phyloP scores from a whole-genome alignment of 2,329 filamentous ascomycete genomes.

The Aulographum hederae region DNA sequence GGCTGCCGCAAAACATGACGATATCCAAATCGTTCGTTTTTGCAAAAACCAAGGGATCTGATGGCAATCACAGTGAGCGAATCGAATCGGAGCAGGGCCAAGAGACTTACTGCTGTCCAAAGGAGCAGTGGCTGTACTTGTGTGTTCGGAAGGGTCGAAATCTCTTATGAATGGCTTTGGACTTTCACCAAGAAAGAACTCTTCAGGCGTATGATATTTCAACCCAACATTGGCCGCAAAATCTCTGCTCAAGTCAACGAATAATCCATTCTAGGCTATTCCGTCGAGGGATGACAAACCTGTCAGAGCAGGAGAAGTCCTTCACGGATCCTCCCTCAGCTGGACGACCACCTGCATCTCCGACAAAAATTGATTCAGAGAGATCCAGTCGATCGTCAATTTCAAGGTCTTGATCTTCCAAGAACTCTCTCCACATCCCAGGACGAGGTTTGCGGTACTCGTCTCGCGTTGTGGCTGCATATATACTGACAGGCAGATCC shows the following conservation, averaged over 20 bases:
- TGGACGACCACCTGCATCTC: slow-evolving; percentile 54
- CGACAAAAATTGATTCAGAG: slow-evolving; percentile 62
- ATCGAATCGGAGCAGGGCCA: too few species aligned
- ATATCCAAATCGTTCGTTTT: slow-evolving; percentile 54
- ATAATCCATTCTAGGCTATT: neutral
- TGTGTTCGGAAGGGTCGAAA: slow-evolving; percentile 51
- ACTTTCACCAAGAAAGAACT: slow-evolving; percentile 61
- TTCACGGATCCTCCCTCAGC: slow-evolving; percentile 21
- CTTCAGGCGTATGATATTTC: slow-evolving; percentile 70
- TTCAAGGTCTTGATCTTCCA: slow-evolving; percentile 31
- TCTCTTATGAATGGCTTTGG: slow-evolving; percentile 46
- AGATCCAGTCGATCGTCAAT: slow-evolving; percentile 43
- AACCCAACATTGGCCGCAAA: slow-evolving; percentile 76
- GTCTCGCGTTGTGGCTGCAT: slow-evolving; percentile 73
- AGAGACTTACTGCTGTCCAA: neutral
- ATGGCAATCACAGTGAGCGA: too few species aligned
- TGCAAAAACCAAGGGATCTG: slow-evolving; percentile 22
- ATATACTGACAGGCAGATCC: slow-evolving; percentile 59
- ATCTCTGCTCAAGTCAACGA: slow-evolving; percentile 32
- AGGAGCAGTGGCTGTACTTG: slow-evolving; percentile 10
- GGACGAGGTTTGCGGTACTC: slow-evolving; percentile 68
- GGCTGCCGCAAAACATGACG: slow-evolving; percentile 73
- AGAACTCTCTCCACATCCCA: slow-evolving; percentile 70
- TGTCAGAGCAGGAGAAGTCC: slow-evolving; percentile 42
- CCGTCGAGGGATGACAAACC: slow-evolving; percentile 18